phyloP scores from a whole-genome alignment of 108 stramenopile species.

The Fragilariopsis cylindrus region DNA sequence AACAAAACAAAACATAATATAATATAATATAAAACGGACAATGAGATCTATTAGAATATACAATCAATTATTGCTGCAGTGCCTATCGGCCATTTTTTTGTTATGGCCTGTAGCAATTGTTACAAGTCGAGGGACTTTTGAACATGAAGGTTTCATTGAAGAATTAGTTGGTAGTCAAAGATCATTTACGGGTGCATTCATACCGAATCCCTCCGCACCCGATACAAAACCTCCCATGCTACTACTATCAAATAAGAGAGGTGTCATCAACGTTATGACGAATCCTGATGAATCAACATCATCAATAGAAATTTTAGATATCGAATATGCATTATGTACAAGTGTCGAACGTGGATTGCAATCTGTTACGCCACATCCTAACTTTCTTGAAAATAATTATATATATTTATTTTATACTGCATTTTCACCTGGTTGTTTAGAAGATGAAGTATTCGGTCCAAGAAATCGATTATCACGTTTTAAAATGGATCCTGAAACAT shows the following conservation, averaged over 20 bases:
- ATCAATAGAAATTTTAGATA: constrained; percentile 1
- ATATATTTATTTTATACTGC: constrained; percentile 33
- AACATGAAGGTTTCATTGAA: constrained; percentile 17
- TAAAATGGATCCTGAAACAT: constrained; percentile 13
- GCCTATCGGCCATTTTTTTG: neutral
- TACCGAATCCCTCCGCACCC: constrained; percentile 1
- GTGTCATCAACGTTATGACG: constrained; percentile 9
- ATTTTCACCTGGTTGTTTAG: constrained; percentile 17
- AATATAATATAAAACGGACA: too few relatives aligned
- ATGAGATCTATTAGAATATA: too few relatives aligned
- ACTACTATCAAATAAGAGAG: constrained; percentile 1
- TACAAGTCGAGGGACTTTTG: constrained; percentile 11
- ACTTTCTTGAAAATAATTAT: constrained; percentile 24
- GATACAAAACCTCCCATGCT: constrained; percentile 16
- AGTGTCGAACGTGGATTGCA: constrained; percentile 40
- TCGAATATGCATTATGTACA: constrained; percentile 23
- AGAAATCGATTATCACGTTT: constrained; percentile 39
- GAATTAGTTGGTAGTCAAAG: constrained; percentile 19
- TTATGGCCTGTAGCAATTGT: neutral
- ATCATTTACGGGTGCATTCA: constrained; percentile 19
- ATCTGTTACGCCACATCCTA: constrained; percentile 26
- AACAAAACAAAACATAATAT: too few relatives aligned
- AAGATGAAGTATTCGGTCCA: constrained; percentile 23
- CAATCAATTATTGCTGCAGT: too few relatives aligned
- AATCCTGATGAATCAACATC: constrained; percentile 23